Evolutionary conservation across 2,329 filamentous ascomycete genomes (phyloP), one percentile per base, ranked within the genome.

Genomic region (Neopestalotiopsis clavispora): DNA sequence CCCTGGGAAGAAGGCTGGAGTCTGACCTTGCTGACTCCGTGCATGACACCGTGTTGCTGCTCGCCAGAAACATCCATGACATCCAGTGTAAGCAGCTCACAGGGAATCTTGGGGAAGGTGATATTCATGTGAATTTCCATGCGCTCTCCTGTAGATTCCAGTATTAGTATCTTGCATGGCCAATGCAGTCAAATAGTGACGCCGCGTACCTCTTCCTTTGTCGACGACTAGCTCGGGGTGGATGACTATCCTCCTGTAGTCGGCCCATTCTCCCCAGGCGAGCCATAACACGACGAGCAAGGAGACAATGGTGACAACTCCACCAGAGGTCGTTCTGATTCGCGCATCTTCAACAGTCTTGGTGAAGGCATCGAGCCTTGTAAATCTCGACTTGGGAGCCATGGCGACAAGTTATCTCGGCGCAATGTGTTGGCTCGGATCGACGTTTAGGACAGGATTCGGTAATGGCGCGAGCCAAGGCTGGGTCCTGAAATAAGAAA

Each of bases 91-190:
- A 98, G 86, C 65, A 99, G 90, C 81, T 98, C 95, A 84, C 96
- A 99, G 10, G 96, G 96, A 74, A 99, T 89, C 71, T 91, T 91
- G 10, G 96, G 96, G 80, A 99, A 99, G 61, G 94, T 96, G 70
- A 99, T 91, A 84, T 99, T 99, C 82, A 99, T 89, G 80, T 97
- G 94, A 73, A 99, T 99, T 80, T 98, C 96, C 95, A 99, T 98
- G 81, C 95, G 94, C 86, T 99, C 95, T 80, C 94, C 93, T 94
- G 74, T 78, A 61, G 56, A 66, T 62, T 52, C 42, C 45, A 42
- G 60, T 78, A 65, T 76, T 75, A 78, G 72, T 70, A 71, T 42
- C 45, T 60, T 63, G 58, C 56, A 12, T 34, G 20, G 34, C 38
- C 49, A 66, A 30, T 17, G 14, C 45, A 23, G 49, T n/a, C 60